Base-by-base conservation (phyloP, 2,329 filamentous ascomycete genomes). In the Corynespora cassiicola region DNA sequence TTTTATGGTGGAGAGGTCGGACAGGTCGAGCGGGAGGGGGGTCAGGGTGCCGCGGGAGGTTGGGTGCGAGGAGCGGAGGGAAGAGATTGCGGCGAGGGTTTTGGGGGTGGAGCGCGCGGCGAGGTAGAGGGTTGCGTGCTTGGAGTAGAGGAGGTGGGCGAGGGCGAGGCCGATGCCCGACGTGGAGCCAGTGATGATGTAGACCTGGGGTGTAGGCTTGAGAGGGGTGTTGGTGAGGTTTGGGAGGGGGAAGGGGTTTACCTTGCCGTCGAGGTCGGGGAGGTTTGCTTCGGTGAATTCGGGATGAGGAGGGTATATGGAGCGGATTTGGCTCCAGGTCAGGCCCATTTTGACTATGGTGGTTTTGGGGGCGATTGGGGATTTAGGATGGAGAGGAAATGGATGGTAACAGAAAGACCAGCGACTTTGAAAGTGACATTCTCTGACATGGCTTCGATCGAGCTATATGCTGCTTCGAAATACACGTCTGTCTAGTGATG, bases 81-180 rank as follows among this genome's bases (percentile, higher is more conserved):
- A 47, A 1, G 60, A 50, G 31, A 82, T 75, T n/a, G 77, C 76
- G 2, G 56, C 45, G 5, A 53, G 45, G 11, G 66, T 75, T 48
- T 76, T 78, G 19, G 68, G 57, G 26, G 65, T 51, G 6, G 59
- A 71, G 18, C 79, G 75, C 5, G 71, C 72, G 9, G 78, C 77
- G 17, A 80, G 61, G 57, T 80, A 82, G 15, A 82, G 73, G 0
- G 65, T 78, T 19, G 71, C 79, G 36, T 78, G 75, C 17, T 71
- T 70, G 12, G 60, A 50, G 56, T 82, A 82, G 9, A 84, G 68
- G 5, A 82, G 72, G 25, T 70, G 70, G 23, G 65, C 66, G 11
- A 81, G 65, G 48, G 79, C 75, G 17, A 73, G 69, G 8, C 79
- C 78, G 10, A 80, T 65, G 12, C 73, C 73, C 1, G 69, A 49